These are phyloP conservation scores for Boletus huronensis DNA, from an alignment of 768 basidiomycete species.

Conservation along the genomic window DNA sequence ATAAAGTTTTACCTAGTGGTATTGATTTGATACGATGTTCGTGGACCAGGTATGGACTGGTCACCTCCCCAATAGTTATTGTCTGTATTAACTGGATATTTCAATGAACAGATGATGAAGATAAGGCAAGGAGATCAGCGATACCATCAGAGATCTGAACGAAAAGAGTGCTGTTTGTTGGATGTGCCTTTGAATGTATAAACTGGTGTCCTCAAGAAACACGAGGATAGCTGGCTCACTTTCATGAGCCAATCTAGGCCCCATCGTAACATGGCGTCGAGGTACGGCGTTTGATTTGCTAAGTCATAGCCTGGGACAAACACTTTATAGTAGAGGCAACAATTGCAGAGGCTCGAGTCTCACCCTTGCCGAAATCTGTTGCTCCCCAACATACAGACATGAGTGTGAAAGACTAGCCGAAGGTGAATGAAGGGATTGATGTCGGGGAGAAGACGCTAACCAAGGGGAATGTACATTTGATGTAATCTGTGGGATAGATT, in stretches of 20 bases:
- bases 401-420: conserved; percentile 65
- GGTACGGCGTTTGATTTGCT: conserved; percentile 84
- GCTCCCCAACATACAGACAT: conserved; percentile 92
- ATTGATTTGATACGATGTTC: conserved; percentile 79
- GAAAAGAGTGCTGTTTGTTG: conserved; percentile 64
- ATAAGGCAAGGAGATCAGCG: neutral
- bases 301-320: conserved; percentile 63
- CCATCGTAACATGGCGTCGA: conserved; percentile 91
- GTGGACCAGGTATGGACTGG: conserved; percentile 63
- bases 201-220: neutral
- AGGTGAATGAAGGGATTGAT: neutral
- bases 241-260: conserved; percentile 91
- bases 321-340: neutral
- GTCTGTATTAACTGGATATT: conserved; percentile 50
- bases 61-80: conserved; percentile 91
- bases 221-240: conserved; percentile 38
- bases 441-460: conserved; percentile 37
- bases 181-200: conserved; percentile 61
- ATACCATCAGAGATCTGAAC: conserved; percentile 72
- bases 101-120: conserved; percentile 1
- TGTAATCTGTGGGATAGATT: conserved; percentile 55
- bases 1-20: conserved; percentile 41
- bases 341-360: neutral
- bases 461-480: conserved; percentile 84
- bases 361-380: conserved; percentile 76